Conservation (phyloP, 441 rosid species). For the Gossypium schwendimanii region DNA sequence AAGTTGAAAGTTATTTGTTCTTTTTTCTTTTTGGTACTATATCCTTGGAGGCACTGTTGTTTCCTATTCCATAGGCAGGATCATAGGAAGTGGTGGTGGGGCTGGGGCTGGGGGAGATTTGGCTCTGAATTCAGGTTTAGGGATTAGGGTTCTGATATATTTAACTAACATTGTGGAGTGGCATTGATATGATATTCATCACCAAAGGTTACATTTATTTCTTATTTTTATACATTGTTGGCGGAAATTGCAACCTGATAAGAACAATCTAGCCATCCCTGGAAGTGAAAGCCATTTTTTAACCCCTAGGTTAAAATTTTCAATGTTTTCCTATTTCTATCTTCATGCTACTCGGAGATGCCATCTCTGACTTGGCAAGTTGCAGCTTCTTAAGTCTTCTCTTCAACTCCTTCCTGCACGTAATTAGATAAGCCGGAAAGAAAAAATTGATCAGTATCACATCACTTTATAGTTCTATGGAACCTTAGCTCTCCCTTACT, state of each 20-base stretch:
- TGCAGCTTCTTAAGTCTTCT: conserved; percentile 38
- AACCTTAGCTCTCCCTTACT: background rate
- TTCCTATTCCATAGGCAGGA: too few species aligned
- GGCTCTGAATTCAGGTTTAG: background rate
- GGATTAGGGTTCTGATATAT: too few species aligned
- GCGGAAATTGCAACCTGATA: background rate
- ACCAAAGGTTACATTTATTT: background rate
- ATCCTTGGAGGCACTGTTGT: too few species aligned
- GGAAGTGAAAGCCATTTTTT: background rate
- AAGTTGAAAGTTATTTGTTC: too few species aligned
- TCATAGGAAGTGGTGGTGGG: background rate
- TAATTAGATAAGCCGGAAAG: background rate
- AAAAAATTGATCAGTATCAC: background rate
- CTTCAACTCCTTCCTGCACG: conserved; percentile 46
- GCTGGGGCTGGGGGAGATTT: background rate
- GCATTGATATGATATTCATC: background rate
- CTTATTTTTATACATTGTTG: background rate
- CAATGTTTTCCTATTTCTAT: background rate
- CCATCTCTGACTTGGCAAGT: conserved; percentile 12
- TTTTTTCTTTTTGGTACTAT: too few species aligned
- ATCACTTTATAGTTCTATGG: background rate
- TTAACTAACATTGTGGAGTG: background rate
- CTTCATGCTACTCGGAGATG: background rate
- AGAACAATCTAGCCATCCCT: background rate
- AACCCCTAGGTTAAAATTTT: background rate